Conservation (phyloP, 345 rosid genomes). For the Ailanthus altissimus region DNA sequence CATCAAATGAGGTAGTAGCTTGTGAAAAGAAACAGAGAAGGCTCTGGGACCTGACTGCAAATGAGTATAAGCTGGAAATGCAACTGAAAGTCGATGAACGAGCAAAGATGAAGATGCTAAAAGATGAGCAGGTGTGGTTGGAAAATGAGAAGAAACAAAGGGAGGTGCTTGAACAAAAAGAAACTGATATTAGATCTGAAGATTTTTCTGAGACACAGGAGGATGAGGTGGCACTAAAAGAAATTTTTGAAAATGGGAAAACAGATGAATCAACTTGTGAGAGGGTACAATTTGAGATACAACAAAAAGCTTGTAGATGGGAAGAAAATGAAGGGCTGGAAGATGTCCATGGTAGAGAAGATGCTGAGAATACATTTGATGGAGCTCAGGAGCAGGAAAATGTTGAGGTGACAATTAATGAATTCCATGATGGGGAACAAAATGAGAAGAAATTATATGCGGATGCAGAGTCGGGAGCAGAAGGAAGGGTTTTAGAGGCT, state of each 20-base stretch:
- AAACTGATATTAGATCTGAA: constrained; percentile 23
- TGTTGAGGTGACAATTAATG: constrained; percentile 19
- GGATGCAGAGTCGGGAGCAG: constrained; percentile 18
- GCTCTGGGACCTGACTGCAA: constrained; percentile 30
- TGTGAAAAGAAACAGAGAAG: constrained; percentile 35
- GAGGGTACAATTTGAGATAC: constrained; percentile 19
- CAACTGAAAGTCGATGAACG: constrained; percentile 23
- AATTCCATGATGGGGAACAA: constrained; percentile 24
- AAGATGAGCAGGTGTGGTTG: constrained; percentile 16
- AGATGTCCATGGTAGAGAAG: constrained; percentile 19
- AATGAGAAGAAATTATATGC: constrained; percentile 17
- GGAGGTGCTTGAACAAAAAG: constrained; percentile 26
- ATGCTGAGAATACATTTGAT: constrained; percentile 11
- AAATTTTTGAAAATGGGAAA: constrained; percentile 24
- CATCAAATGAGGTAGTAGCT: constrained; percentile 26
- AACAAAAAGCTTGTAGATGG: constrained; percentile 17
- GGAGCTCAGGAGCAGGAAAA: constrained; percentile 25
- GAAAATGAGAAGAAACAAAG: constrained; percentile 22
- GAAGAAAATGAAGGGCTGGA: constrained; percentile 29
- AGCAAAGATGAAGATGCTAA: constrained; percentile 20
- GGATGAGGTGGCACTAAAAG: constrained; percentile 23
- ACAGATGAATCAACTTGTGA: constrained; percentile 32
- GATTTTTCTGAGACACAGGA: constrained; percentile 30
- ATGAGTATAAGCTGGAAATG: constrained; percentile 23
- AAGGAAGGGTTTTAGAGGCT: constrained; percentile 12